Percentiles rank a stretch among this genome's conserved stretches.
Conservation (phyloP, 179 eudicot species). For the Vitellaria paradoxa region DNA sequence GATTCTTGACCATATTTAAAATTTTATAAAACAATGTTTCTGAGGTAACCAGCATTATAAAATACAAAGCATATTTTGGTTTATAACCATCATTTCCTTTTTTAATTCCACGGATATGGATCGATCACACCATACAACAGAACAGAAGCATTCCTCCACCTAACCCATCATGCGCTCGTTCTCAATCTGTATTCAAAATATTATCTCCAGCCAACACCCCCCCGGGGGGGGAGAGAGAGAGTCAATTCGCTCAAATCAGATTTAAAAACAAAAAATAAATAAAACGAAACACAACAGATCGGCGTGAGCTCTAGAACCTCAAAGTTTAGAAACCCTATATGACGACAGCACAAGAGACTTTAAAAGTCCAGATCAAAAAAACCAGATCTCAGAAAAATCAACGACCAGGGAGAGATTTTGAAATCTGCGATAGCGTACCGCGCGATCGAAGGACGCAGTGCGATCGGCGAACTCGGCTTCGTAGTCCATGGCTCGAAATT, state of each 20-base stretch:
- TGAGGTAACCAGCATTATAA: too few relatives aligned
- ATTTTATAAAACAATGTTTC: too few relatives aligned
- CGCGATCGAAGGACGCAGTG: constrained; percentile 3
- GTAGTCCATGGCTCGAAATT: not conserved
- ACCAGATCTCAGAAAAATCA: constrained; percentile 5
- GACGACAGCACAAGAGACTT: not conserved
- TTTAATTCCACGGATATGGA: too few relatives aligned
- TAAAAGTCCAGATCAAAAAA: not conserved
- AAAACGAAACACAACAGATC: not conserved
- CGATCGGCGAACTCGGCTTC: constrained; percentile 11
- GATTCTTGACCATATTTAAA: too few relatives aligned
- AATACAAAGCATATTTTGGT: too few relatives aligned
- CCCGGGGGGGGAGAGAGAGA: too few relatives aligned
- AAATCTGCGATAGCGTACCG: constrained; percentile 1
- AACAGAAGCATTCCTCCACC: too few relatives aligned
- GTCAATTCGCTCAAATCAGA: not conserved
- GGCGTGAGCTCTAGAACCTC: not conserved
- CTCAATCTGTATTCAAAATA: too few relatives aligned
- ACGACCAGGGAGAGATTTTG: not conserved
- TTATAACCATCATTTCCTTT: too few relatives aligned
- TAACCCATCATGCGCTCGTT: too few relatives aligned
- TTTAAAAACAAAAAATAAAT: not conserved
- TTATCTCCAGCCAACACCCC: too few relatives aligned
- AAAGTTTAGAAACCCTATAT: not conserved
- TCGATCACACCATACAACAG: too few relatives aligned